Percentiles rank a stretch among this genome's conserved stretches.
These are phyloP conservation scores for Amaranthus palmeri DNA, from an alignment of 148 eudicot species.

Conservation along the genomic window DNA sequence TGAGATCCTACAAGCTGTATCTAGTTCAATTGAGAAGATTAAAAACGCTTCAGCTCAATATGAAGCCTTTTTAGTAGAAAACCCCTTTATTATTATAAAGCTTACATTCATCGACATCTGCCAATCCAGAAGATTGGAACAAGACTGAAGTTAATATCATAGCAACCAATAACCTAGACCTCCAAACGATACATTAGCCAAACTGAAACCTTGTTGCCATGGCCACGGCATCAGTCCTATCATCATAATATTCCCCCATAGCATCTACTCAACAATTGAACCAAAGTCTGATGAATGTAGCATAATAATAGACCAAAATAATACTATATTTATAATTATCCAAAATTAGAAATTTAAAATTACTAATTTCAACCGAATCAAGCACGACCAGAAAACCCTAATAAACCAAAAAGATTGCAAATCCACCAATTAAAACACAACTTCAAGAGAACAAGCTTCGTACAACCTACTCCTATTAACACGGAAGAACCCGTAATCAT, in stretches of 20 bases:
- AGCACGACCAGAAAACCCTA: no score
- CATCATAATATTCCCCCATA: not conserved
- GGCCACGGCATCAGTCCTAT: not conserved
- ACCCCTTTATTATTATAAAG: not conserved
- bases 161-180: not conserved
- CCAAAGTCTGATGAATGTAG: no score
- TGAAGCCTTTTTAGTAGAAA: not conserved
- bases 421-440: no score
- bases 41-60: not conserved
- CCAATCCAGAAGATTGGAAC: not conserved
- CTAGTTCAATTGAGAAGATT: not conserved
- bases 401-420: no score
- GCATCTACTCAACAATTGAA: not conserved
- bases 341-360: no score
- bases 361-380: no score
- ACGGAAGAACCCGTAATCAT: not conserved
- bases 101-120: not conserved
- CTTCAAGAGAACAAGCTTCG: no score
- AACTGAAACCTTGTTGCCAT: not conserved
- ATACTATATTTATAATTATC: no score
- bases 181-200: not conserved
- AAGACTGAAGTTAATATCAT: not conserved
- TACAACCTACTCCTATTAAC: not conserved
- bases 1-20: not conserved
- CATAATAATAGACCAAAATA: no score